Evolutionary conservation across 495 filamentous ascomycete genomes (phyloP).

Genomic region (Xylaria sp.): DNA sequence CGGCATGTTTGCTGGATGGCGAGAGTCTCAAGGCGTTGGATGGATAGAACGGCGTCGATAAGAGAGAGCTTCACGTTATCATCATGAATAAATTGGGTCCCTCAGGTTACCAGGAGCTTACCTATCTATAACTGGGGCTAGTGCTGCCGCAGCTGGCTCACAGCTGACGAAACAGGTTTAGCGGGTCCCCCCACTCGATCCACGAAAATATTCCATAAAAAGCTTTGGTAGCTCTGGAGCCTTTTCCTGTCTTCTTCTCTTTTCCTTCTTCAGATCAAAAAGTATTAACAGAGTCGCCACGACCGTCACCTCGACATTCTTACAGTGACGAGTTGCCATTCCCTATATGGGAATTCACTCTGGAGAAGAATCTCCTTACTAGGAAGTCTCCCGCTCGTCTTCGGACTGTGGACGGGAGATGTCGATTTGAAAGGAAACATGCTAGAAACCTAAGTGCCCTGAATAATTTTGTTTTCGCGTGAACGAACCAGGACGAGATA

Average conservation of each 20-base stretch:
- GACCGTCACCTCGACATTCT: conserved; percentile 54
- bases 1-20: conserved; percentile 50
- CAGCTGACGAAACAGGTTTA: neutral
- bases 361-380: conserved; percentile 59
- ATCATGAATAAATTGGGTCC: neutral
- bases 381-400: conserved; percentile 58
- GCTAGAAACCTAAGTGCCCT: neutral
- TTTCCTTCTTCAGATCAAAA: conserved; percentile 60
- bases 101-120: neutral
- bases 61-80: conserved; percentile 1
- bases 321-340: conserved; percentile 61
- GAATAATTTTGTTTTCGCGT: neutral
- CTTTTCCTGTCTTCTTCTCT: conserved; percentile 31
- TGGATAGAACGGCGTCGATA: neutral
- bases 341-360: conserved; percentile 50
- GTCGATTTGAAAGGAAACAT: conserved; percentile 54
- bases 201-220: conserved; percentile 23
- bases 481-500: neutral
- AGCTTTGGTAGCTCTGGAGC: conserved; percentile 3
- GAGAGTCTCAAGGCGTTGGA: neutral
- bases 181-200: neutral
- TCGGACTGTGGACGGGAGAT: conserved; percentile 51
- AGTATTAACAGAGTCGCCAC: conserved; percentile 60
- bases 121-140: neutral
- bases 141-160: neutral